Evolutionary conservation across 2,329 filamentous ascomycete genomes (phyloP), one percentile per base, ranked within the genome.

Genomic region (Pseudocercospora eumusae): DNA sequence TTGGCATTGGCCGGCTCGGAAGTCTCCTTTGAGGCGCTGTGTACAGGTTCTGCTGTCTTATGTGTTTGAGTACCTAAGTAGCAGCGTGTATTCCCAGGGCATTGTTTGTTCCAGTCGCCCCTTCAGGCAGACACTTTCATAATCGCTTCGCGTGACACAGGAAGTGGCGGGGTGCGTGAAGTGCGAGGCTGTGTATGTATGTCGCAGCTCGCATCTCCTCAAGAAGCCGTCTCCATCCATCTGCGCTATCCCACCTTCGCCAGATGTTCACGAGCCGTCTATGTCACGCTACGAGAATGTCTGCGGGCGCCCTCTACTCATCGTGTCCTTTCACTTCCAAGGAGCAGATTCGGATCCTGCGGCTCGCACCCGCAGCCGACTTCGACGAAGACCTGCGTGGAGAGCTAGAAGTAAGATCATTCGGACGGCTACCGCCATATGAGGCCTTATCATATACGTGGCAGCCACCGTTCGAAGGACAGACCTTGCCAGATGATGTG

Each of bases 51-150:
- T 36, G 61, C 53, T 53, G 56, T 57, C 28, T 47, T 53, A 10
- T 40, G 42, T 55, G 53, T 60, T 53, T 45, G 31, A 57, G 44
- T 56, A 42, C 45, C 59, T 57, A 57, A 31, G 61, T 63, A 63
- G 61, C 58, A 57, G 61, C 61, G 57, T 63, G 53, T 60, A 56
- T 57, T 54, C 50, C 47, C 36, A 57, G 36, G 44, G 61, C 57
- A 50, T 54, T 50, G 31, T 45, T 23, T 21, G 23, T 31, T 31
- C 18, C 47, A 28, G 47, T 28, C 47, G 47, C 25, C 47, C 15
- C 18, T 5, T 8, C 4, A 20, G 33, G 47, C 21, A 6, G 42
- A 23, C 18, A 13, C 6, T 8, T 31, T 8, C 28, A n/a, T 31
- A 8, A 2, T 31, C 28, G 10, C 40, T n/a, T n/a, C n/a, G 8